Evolutionary conservation across 768 basidiomycete species (phyloP), one percentile per base, ranked within the genome.

Genomic region (Rubroboletus pulcherrimus): DNA sequence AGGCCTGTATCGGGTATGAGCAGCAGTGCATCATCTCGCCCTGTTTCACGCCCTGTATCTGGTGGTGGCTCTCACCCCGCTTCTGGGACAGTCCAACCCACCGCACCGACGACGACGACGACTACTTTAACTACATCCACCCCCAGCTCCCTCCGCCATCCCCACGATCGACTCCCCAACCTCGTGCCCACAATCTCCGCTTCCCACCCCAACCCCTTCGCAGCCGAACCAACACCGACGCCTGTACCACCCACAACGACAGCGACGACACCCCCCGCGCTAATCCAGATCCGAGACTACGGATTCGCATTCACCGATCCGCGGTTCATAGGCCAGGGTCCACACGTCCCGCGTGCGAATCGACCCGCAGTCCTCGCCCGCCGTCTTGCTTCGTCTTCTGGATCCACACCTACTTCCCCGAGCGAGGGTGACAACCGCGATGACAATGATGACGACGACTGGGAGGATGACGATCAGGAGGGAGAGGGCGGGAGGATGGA

Each of bases 231-330:
- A 24, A 24, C 57, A 0, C 24, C 49, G 11, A 55, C 53, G 11
- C 12, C 48, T 8, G 21, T 37, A 3, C 47, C 38, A 8, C 5
- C 53, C 12, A 42, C 34, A 10, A 19, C 52, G 10, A 38, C 50
- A 5, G 4, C 45, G 44, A 14, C 40, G 7, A 21, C 29, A 7
- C 7, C 53, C 2, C 33, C 51, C 4, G 12, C 50, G 5, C 56
- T 74, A 12, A 72, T 80, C 62, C 75, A 75, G 51, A 78, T 82
- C 29, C 77, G 80, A n/a, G 81, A 82, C 62, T 82, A 73, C 58
- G 81, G 74, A 11, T 82, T 74, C 59, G 57, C 73, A 21, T 52
- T 62, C 3, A 46, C 68, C 6, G 81, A 82, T 66, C 69, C 64
- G 15, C 75, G 81, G 7, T 80, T 81, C 63, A 58, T 64, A 7